Conservation (phyloP, 2,329 filamentous ascomycete genomes). For the Aspergillus caelatus region DNA sequence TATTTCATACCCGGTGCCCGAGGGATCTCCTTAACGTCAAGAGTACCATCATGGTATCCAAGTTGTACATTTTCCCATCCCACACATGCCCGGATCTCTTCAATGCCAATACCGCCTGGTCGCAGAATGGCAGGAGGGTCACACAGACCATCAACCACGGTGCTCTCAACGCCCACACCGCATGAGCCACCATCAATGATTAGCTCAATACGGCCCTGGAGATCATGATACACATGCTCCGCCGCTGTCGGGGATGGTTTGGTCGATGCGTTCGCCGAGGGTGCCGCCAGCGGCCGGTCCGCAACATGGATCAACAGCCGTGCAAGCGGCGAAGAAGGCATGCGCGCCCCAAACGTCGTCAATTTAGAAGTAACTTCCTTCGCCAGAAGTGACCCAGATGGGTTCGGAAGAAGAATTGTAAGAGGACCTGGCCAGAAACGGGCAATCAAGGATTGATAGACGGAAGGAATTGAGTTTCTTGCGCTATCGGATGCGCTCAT, state of each 20-base stretch:
- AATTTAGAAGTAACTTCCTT: constrained; percentile 91
- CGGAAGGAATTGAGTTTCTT: constrained; percentile 60
- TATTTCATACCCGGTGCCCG: constrained; percentile 98
- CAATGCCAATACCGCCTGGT: constrained; percentile 84
- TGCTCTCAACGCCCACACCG: constrained; percentile 90
- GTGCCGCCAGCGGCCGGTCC: constrained; percentile 80
- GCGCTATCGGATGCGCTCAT: constrained; percentile 34
- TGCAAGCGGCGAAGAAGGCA: constrained; percentile 84
- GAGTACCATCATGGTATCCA: constrained; percentile 76
- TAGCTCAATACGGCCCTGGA: constrained; percentile 77
- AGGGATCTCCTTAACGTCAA: constrained; percentile 67
- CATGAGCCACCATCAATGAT: constrained; percentile 90
- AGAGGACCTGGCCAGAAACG: constrained; percentile 93
- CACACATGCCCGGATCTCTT: constrained; percentile 70
- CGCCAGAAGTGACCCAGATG: constrained; percentile 69
- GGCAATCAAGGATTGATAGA: constrained; percentile 77
- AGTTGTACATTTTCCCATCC: constrained; percentile 81
- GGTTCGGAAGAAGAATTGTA: constrained; percentile 84
- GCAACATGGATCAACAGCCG: constrained; percentile 81
- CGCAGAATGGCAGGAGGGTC: constrained; percentile 78
- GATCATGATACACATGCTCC: constrained; percentile 83
- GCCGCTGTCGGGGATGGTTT: constrained; percentile 90
- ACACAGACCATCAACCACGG: constrained; percentile 88
- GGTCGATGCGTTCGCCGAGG: constrained; percentile 92
- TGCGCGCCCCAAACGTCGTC: constrained; percentile 82